Conservation (phyloP, 2,329 filamentous ascomycete species). For the Paraphoma chrysanthemicola region DNA sequence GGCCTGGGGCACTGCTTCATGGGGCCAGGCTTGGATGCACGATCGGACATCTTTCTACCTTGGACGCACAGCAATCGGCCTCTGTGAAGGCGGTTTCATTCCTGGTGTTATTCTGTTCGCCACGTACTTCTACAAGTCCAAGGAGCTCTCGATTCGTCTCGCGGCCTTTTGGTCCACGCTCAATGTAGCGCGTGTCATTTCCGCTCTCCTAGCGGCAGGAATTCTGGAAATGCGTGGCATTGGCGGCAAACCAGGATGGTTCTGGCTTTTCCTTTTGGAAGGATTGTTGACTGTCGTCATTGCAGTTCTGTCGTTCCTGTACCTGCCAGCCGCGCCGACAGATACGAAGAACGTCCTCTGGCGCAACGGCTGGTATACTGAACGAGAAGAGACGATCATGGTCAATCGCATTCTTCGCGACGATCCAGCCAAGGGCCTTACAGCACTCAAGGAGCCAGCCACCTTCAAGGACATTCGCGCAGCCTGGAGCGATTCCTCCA, state of each 20-base stretch:
- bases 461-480: constrained; percentile 56
- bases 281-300: constrained; percentile 40
- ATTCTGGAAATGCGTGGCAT: constrained; percentile 60
- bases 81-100: constrained; percentile 61
- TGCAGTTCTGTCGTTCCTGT: constrained; percentile 36
- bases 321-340: constrained; percentile 60
- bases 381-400: constrained; percentile 72
- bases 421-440: constrained; percentile 63
- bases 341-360: constrained; percentile 34
- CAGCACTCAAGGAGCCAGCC: constrained; percentile 63
- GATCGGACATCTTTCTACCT: constrained; percentile 54
- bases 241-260: constrained; percentile 60
- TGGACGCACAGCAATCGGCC: constrained; percentile 50
- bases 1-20: constrained; percentile 55
- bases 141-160: constrained; percentile 71
- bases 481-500: constrained; percentile 61
- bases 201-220: constrained; percentile 63
- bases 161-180: constrained; percentile 75
- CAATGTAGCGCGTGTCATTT: constrained; percentile 60
- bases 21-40: constrained; percentile 72
- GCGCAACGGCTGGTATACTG: constrained; percentile 69
- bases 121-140: constrained; percentile 76
- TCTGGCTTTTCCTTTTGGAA: constrained; percentile 60
- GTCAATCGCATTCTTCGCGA: constrained; percentile 67
- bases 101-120: constrained; percentile 71